Evolutionary conservation across 129 eudicot genomes (phyloP), one percentile per base, ranked within the genome.

Genomic region (Chrysanthemum makinoi): DNA sequence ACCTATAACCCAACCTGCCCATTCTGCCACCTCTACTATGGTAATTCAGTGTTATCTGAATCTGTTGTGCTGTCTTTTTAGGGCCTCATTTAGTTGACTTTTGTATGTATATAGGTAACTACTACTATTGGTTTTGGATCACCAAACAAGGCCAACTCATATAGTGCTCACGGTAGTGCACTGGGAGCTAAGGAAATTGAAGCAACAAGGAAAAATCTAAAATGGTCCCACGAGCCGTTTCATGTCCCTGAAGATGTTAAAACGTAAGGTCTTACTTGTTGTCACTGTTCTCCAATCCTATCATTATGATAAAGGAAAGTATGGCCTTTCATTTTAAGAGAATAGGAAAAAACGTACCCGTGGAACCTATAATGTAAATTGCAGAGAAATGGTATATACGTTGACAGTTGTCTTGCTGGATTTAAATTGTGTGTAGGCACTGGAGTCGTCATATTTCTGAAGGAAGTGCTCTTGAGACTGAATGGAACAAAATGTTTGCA

Each of bases 91-190:
- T 70, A 55, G 20, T 55, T 70, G 1, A 4, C 20, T 1, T 9
- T 22, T 66, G 7, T 5, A 51, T 22, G 16, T 20, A 17, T 62
- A 52, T 72, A 86, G 87, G 82, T 86, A 9, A 78, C 91, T 0
- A 86, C 91, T 14, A 86, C 88, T 2, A 86, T 86, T n/a, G 91
- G 91, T 48, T 86, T 59, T 62, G 91, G 88, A 16, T 86, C 91
- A 44, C 88, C 91, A 7, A 86, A 86, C 81, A 83, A 86, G 65
- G 83, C 91, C 0, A 86, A 86, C 78, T 83, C 91, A 16, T 86
- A 86, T 16, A 80, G 88, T 72, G 91, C 72, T 26, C 88, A 86
- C 44, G 91, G 88, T 62, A 70, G 81, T 62, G 91, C 91, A 7
- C 59, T 86, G 71, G 88, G 91, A 14, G 86, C 91, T 13, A 83